Base-by-base conservation (phyloP, 176 grass and related monocot genomes). In the Zoysia pacifica region DNA sequence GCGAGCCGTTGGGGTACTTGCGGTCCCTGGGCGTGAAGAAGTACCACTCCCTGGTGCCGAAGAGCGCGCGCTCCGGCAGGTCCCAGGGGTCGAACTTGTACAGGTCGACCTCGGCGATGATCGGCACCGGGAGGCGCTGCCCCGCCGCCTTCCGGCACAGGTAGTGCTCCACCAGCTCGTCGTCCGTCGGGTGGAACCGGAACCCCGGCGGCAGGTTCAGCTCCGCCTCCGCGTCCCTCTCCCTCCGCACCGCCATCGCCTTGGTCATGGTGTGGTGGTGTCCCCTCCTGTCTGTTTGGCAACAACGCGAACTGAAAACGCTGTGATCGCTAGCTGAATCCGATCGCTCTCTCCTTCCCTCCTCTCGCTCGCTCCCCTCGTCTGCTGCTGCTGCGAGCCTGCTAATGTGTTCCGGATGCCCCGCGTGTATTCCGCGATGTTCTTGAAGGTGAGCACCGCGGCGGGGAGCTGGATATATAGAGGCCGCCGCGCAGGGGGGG, bases 121-220 rank as follows among this genome's bases (percentile, higher is more conserved):
- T 93, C 7, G 80, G 69, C 16, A 90, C 87, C 0, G 87, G 87
- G 1, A 86, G 78, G 38, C 87, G 87, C 67, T 82, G 83, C 16
- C 79, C 87, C 38, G 79, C 87, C 8, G 87, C 83, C 53, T 86
- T 90, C 20, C 69, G 50, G 83, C 87, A 86, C 11, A 90, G 83
- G 79, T 90, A 90, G 87, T 90, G 87, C 87, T 86, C 87, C 20
- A 90, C 87, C 0, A 98, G 90, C 90, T 98, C 95, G 73, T 94
- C 95, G 74, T 98, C 95, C 2, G 95, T 98, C 6, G 95, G 95
- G 84, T 98, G 95, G 86, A 98, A 98, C 1, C 95, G 90, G 74
- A 94, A 98, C 3, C 95, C 95, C 5, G 95, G 95, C 0, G 95
- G 95, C 56, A 98, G 83, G 79, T 89, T 86, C 16, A 89, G 87